phyloP scores from a whole-genome alignment of 768 basidiomycete species.

The Russula lepida region DNA sequence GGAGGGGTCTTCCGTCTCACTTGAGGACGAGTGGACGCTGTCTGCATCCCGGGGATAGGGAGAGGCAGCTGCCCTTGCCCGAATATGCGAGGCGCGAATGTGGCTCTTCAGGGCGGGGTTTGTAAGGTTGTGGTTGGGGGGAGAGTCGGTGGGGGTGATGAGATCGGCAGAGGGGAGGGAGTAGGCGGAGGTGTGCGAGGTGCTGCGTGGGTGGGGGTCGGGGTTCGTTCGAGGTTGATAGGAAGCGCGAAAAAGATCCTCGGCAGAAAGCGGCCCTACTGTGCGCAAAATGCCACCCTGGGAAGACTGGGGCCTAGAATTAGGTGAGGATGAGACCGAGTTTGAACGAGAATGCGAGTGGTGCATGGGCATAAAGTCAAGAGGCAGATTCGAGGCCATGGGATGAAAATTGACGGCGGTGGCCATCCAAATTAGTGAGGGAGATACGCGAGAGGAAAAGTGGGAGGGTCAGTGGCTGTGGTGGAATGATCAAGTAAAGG shows the following conservation, averaged over 20 bases:
- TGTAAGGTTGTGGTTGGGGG: slow-evolving; percentile 65
- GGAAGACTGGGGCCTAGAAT: slow-evolving; percentile 72
- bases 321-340: slow-evolving; percentile 71
- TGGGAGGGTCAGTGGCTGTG: slow-evolving; percentile 10
- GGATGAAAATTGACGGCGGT: slow-evolving; percentile 23
- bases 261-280: slow-evolving; percentile 42
- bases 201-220: slow-evolving; percentile 36
- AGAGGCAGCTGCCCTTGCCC: slow-evolving; percentile 72
- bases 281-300: slow-evolving; percentile 53
- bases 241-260: slow-evolving; percentile 65
- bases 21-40: slow-evolving; percentile 79
- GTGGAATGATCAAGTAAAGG: slow-evolving; percentile 17
- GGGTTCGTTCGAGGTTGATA: slow-evolving; percentile 46
- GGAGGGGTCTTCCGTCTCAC: slow-evolving; percentile 81
- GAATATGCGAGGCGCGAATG: slow-evolving; percentile 65
- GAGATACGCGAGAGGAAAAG: slow-evolving; percentile 12
- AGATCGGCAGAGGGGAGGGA: slow-evolving; percentile 35
- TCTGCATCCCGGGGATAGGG: slow-evolving; percentile 83
- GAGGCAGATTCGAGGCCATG: slow-evolving; percentile 54
- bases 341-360: slow-evolving; percentile 67
- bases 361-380: slow-evolving; percentile 61
- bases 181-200: slow-evolving; percentile 34
- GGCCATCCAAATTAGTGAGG: slow-evolving; percentile 23
- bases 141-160: slow-evolving; percentile 47
- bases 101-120: slow-evolving; percentile 74